These are phyloP conservation scores for Pseudonitzschia pungens DNA, from an alignment of 108 stramenopile species.

Conservation along the genomic window DNA sequence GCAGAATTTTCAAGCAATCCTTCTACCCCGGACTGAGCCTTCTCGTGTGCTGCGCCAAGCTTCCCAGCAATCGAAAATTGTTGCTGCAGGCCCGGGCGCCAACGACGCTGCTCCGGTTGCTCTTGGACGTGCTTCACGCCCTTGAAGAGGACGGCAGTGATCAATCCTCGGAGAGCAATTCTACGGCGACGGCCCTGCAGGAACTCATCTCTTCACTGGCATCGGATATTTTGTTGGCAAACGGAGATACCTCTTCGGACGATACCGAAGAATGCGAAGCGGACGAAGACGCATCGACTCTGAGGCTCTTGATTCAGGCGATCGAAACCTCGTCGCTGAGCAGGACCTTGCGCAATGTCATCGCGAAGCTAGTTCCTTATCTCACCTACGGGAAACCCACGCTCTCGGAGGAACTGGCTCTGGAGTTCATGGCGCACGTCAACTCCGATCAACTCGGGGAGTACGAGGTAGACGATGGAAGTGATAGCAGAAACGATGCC, in stretches of 20 bases:
- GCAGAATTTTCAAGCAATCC: slow-evolving; percentile 49
- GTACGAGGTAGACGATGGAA: slow-evolving; percentile 10
- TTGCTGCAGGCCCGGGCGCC: slow-evolving; percentile 76
- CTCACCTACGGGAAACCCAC: slow-evolving; percentile 76
- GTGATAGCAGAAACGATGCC: slow-evolving; percentile 13
- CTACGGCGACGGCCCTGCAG: slow-evolving; percentile 69
- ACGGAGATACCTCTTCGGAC: slow-evolving; percentile 32
- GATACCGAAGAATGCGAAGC: slow-evolving; percentile 20
- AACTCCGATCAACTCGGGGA: slow-evolving; percentile 43
- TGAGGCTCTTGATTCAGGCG: slow-evolving; percentile 66
- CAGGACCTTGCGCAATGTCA: slow-evolving; percentile 73
- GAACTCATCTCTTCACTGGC: slow-evolving; percentile 78
- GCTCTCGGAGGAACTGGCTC: slow-evolving; percentile 66
- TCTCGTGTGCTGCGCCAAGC: slow-evolving; percentile 62
- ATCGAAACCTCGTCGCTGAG: slow-evolving; percentile 66
- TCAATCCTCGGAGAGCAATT: slow-evolving; percentile 39
- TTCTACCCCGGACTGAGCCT: slow-evolving; percentile 65
- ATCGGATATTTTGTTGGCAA: slow-evolving; percentile 63
- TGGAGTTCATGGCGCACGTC: slow-evolving; percentile 61
- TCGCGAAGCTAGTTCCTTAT: slow-evolving; percentile 82
- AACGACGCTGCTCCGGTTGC: slow-evolving; percentile 65
- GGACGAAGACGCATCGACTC: slow-evolving; percentile 56
- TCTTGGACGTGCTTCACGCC: slow-evolving; percentile 78
- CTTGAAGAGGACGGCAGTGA: slow-evolving; percentile 34
- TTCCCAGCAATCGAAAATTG: slow-evolving; percentile 66